Conservation (phyloP, 257 asterid genomes). For the Solanum raphanifolium region DNA sequence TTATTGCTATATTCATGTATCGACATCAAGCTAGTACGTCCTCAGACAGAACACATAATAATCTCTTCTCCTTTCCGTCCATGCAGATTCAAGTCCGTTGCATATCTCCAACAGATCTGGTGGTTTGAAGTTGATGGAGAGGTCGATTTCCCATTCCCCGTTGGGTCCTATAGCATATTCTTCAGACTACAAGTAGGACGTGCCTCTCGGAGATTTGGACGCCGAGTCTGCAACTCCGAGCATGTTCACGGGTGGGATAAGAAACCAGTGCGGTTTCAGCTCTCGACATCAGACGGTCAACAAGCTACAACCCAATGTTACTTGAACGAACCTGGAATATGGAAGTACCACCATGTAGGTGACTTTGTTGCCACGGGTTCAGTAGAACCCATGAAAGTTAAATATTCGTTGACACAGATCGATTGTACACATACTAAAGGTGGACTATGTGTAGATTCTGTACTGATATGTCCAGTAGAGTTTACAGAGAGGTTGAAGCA, state of each 20-base stretch:
- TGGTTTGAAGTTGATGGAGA: conserved; percentile 93
- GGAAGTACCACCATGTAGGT: conserved; percentile 72
- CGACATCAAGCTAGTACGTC: neutral
- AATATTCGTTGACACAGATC: conserved; percentile 84
- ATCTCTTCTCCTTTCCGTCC: neutral
- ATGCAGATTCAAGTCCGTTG: conserved; percentile 52
- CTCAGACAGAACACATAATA: neutral
- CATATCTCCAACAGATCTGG: conserved; percentile 98
- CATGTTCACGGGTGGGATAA: conserved; percentile 91
- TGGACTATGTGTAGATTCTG: conserved; percentile 88
- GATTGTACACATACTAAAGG: conserved; percentile 95
- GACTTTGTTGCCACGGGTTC: conserved; percentile 41
- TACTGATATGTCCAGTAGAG: conserved; percentile 50
- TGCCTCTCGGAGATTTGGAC: conserved; percentile 51
- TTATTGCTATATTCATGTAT: neutral
- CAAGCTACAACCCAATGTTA: conserved; percentile 63
- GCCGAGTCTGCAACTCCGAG: conserved; percentile 49
- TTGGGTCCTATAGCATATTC: conserved; percentile 68
- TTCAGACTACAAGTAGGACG: conserved; percentile 80
- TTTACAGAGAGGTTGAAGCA: conserved; percentile 50
- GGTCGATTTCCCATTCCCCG: conserved; percentile 71
- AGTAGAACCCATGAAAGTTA: conserved; percentile 37
- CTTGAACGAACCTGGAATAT: conserved; percentile 64
- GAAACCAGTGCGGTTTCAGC: conserved; percentile 70
- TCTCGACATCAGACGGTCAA: conserved; percentile 73